Evolutionary conservation across 371 early-diverging fungal genomes (phyloP), one percentile per base, ranked within the genome.

Genomic region (Mycotypha africana): DNA sequence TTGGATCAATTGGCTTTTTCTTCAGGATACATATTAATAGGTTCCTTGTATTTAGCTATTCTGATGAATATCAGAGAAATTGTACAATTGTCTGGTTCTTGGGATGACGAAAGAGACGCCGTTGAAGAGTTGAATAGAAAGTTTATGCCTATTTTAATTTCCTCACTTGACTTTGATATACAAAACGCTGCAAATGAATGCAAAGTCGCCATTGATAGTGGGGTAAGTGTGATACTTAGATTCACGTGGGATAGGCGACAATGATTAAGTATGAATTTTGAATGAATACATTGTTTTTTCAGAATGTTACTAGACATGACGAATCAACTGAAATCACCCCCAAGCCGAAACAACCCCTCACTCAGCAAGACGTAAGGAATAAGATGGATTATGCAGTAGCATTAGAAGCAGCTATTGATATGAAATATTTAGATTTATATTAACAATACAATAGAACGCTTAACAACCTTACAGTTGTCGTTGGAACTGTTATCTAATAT

Each of bases 401-500:
- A 26, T 14, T n/a, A 21, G 9, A 16, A 19, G n/a, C 10, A 19
- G 16, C 11, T 25, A 17, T 6, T 10, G 24, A 11, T 11, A 28
- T 12, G 12, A 28, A 28, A 12, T 25, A 20, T 22, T 20, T 53
- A 71, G 67, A 24, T 37, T 31, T 60, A 64, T 43, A 59, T 69
- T 22, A 60, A 73, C 61, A 46, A 46, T 32, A 64, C 79, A 10
- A 70, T 75, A 53, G 66, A 78, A 6, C 79, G 78, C 9, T 53
- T 88, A 37, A 69, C 73, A 20, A 82, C 85, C 6, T 60, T 87
- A 6, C 90, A 89, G 50, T 64, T 88, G 16, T 71, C 81, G 8
- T 70, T 91, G 21, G 95, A 95, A 60, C 49, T 95, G 19, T 65
- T 92, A 3, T 82, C 93, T 43, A 86, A 86, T 47, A 79, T 92